Conservation (phyloP, 305 asterid species). For the Rubia tinctorum region DNA sequence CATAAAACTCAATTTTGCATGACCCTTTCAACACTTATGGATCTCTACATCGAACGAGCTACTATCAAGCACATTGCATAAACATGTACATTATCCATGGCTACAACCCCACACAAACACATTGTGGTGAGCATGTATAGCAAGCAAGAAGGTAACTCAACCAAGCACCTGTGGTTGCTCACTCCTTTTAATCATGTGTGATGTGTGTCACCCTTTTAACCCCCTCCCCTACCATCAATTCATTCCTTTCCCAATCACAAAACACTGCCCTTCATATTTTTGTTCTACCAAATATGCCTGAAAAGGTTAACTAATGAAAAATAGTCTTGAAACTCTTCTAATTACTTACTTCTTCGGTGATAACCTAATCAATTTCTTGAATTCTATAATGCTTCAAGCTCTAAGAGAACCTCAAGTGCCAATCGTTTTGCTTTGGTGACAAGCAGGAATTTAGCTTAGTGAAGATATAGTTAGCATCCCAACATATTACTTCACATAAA, state of each 20-base stretch:
- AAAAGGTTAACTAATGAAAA: not conserved
- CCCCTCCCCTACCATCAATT: too few species aligned
- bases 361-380: not conserved
- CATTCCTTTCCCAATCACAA: not conserved
- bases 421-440: not conserved
- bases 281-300: not conserved
- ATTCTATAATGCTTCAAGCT: not conserved
- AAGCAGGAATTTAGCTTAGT: not conserved
- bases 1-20: too few species aligned
- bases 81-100: not conserved
- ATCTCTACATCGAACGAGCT: too few species aligned
- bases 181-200: not conserved
- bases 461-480: constrained; percentile 2
- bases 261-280: not conserved
- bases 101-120: too few species aligned
- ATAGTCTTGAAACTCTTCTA: not conserved
- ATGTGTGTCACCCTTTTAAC: too few species aligned
- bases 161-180: not conserved
- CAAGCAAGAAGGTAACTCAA: not conserved
- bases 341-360: too few species aligned
- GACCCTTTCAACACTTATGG: too few species aligned
- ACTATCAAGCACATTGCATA: not conserved
- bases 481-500: not conserved
- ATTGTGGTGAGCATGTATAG: not conserved
- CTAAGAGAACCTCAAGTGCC: not conserved